phyloP scores from a whole-genome alignment of 1,139 yeast genomes.

The Saccharomyces hybrid region DNA sequence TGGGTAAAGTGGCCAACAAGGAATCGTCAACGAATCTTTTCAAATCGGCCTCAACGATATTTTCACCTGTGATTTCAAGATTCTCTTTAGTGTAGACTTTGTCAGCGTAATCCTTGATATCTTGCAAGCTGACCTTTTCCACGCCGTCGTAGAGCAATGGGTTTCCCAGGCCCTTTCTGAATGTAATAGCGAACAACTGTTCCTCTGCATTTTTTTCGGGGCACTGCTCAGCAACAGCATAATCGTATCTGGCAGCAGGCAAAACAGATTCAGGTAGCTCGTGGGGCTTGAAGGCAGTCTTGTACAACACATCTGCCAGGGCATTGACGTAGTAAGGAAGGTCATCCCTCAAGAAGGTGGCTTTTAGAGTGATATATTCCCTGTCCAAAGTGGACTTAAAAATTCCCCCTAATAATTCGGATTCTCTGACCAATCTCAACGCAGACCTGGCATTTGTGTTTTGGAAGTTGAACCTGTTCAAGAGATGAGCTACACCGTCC shows the following conservation, averaged over 20 bases:
- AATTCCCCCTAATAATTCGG: slow-evolving; percentile 87
- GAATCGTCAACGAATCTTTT: slow-evolving; percentile 59
- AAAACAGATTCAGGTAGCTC: slow-evolving; percentile 75
- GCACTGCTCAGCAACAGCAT: slow-evolving; percentile 41
- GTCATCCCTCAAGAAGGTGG: slow-evolving; percentile 78
- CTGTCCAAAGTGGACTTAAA: slow-evolving; percentile 67
- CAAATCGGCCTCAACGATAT: slow-evolving; percentile 69
- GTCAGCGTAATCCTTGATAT: slow-evolving; percentile 59
- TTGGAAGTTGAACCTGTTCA: slow-evolving; percentile 78
- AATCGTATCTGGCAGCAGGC: slow-evolving; percentile 65
- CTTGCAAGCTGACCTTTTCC: slow-evolving; percentile 51
- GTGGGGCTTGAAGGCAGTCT: slow-evolving; percentile 71
- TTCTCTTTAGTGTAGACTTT: slow-evolving; percentile 64
- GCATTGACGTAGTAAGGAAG: slow-evolving; percentile 90
- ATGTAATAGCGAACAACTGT: slow-evolving; percentile 71
- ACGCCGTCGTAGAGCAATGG: slow-evolving; percentile 69
- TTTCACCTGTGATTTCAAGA: slow-evolving; percentile 64
- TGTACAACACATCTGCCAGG: slow-evolving; percentile 66
- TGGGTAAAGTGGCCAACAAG: slow-evolving; percentile 55
- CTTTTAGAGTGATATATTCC: slow-evolving; percentile 72
- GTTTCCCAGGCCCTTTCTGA: slow-evolving; percentile 81
- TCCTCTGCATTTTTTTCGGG: slow-evolving; percentile 63
- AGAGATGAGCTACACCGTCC: slow-evolving; percentile 80
- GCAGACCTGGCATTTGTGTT: slow-evolving; percentile 82
- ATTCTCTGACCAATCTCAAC: slow-evolving; percentile 86